Percentiles rank a stretch among this genome's conserved stretches.
Evolutionary conservation across 352 stramenopile species (phyloP).

Genomic region (Bremia lactucae): DNA sequence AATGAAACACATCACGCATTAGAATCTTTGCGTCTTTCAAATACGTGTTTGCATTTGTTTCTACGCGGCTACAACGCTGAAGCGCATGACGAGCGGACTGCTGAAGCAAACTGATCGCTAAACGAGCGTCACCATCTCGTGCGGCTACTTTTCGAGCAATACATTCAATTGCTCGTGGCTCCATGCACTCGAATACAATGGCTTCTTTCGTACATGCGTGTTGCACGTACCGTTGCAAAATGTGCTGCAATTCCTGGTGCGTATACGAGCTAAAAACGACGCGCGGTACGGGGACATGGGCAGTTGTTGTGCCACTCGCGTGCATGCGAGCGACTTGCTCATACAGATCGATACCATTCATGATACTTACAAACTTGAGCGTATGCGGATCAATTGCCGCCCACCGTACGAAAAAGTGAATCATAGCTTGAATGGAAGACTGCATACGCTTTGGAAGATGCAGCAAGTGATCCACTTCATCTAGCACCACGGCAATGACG

Average conservation of each 20-base stretch:
- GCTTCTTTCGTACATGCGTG: neutral
- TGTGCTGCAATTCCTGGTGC: slow-evolving; percentile 34
- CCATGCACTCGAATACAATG: slow-evolving; percentile 17
- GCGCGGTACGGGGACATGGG: slow-evolving; percentile 19
- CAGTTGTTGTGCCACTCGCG: slow-evolving; percentile 2
- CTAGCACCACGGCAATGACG: slow-evolving; percentile 35
- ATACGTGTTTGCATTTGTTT: neutral
- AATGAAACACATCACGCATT: slow-evolving; percentile 36
- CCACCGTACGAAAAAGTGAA: slow-evolving; percentile 54
- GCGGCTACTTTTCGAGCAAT: slow-evolving; percentile 58
- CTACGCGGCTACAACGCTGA: slow-evolving; percentile 7
- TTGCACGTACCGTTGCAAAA: slow-evolving; percentile 34
- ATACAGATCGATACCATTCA: slow-evolving; percentile 74
- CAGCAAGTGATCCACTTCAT: slow-evolving; percentile 59
- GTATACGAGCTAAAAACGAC: slow-evolving; percentile 54
- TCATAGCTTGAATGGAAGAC: slow-evolving; percentile 33
- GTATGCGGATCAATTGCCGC: slow-evolving; percentile 20
- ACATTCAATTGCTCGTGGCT: slow-evolving; percentile 42
- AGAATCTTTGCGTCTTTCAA: slow-evolving; percentile 21
- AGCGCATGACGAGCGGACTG: slow-evolving; percentile 37
- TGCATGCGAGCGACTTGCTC: slow-evolving; percentile 32
- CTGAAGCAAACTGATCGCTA: slow-evolving; percentile 48
- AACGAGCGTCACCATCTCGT: slow-evolving; percentile 52
- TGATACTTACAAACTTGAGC: slow-evolving; percentile 52
- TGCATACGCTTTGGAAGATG: slow-evolving; percentile 32